Base-by-base conservation (phyloP, 495 filamentous ascomycete species). In the Hypoxylon fragiforme region DNA sequence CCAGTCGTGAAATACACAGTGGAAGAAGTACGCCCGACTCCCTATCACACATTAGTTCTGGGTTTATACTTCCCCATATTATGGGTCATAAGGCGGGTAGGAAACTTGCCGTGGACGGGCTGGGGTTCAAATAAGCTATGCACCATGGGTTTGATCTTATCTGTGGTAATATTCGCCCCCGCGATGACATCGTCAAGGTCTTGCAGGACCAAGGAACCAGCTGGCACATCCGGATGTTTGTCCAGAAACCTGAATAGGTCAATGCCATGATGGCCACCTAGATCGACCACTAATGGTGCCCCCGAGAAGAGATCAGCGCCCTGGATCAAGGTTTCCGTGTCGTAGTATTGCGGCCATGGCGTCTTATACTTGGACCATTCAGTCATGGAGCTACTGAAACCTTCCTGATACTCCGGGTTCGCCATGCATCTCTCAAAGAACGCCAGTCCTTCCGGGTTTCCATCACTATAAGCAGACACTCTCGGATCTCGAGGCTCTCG, bases 1-100 rank as follows among this genome's bases (percentile, higher is more conserved):
- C 74, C 73, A 77, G 60, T 79, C 72, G 45, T 80, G 77, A 3
- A 79, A 57, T 1, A 78, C 60, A 4, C 44, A 56, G 39, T 73
- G 75, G 41, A 74, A 54, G 53, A 69, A 74, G 54, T 78, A 79
- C 0, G 67, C 70, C 0, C 70, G 60, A 13, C 75, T 74, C 21
- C 69, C 75, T 73, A 24, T 57, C 9, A 34, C 18, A 38, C 15
- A 34, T 16, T 15, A 32, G 3, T 9, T 21, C 8, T 66, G 12
- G 59, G 40, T 45, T 15, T n/a, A 9, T n/a, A 38, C 13, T 57
- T 37, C 30, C 43, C n/a, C n/a, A n/a, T n/a, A n/a, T n/a, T n/a
- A n/a, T n/a, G n/a, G n/a, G n/a, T n/a, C n/a, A n/a, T n/a, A n/a
- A n/a, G n/a, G 45, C 46, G 16, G 55, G 65, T 11, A 18, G 24